Evolutionary conservation across 371 early-diverging fungal genomes (phyloP).

Genomic region (Chytridiales sp.): DNA sequence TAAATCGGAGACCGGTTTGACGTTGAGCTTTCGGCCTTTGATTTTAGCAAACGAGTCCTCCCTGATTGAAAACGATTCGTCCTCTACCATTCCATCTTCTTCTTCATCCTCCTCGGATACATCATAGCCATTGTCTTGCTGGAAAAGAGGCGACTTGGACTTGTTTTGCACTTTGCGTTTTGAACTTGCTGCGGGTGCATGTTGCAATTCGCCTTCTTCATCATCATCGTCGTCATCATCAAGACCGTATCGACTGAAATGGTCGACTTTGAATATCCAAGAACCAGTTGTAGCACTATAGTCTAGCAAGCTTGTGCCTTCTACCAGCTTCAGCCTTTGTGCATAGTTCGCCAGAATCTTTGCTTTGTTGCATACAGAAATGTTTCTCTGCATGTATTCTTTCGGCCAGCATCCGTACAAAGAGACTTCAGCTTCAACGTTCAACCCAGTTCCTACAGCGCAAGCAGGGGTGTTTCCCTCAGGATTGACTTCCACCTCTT

Average conservation of each 20-base stretch:
- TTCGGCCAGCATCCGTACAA: too few relatives aligned
- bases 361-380: too few relatives aligned
- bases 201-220: constrained; percentile 35
- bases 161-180: neutral
- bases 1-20: constrained; percentile 15
- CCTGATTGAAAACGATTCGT: constrained; percentile 8
- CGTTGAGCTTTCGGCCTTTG: constrained; percentile 7
- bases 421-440: too few relatives aligned
- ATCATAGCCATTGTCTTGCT: constrained; percentile 1
- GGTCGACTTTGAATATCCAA: too few relatives aligned
- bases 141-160: neutral
- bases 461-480: too few relatives aligned
- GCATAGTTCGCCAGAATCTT: too few relatives aligned
- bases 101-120: constrained; percentile 23
- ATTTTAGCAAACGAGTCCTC: constrained; percentile 31
- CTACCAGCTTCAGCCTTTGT: too few relatives aligned
- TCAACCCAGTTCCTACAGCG: too few relatives aligned
- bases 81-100: constrained; percentile 24
- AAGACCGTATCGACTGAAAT: constrained; percentile 81
- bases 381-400: too few relatives aligned
- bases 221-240: constrained; percentile 52
- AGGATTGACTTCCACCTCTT: too few relatives aligned
- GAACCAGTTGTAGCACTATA: too few relatives aligned
- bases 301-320: too few relatives aligned
- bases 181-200: neutral